These are phyloP conservation scores for Aspergillus hortae DNA, from an alignment of 2,329 filamentous ascomycete species.

Conservation along the genomic window DNA sequence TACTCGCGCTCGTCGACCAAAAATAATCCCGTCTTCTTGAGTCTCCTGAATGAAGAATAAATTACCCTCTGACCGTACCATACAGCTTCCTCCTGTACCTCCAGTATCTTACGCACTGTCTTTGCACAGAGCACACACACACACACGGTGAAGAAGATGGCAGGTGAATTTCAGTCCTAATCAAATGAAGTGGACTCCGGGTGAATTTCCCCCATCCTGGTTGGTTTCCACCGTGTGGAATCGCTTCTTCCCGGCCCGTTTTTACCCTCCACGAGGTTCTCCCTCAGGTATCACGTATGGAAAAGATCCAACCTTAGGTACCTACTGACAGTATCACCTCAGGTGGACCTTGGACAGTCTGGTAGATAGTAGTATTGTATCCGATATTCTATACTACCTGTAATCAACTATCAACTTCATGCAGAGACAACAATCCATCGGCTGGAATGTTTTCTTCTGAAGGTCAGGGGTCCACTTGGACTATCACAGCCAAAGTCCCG, in stretches of 20 bases:
- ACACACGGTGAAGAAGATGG: too few species aligned
- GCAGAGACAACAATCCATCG: too few species aligned
- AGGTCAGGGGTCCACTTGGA: conserved; percentile 5
- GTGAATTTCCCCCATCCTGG: conserved; percentile 12
- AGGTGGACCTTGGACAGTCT: background rate
- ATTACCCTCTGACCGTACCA: too few species aligned
- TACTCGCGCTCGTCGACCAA: too few species aligned
- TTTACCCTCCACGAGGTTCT: conserved; percentile 7
- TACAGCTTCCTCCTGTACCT: background rate
- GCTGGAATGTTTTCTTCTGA: background rate
- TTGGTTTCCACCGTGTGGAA: conserved; percentile 12
- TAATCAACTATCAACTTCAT: too few species aligned
- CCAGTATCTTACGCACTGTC: background rate
- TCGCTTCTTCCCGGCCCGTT: conserved; percentile 17
- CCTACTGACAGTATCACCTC: background rate
- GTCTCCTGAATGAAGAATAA: too few species aligned
- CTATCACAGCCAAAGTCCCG: background rate
- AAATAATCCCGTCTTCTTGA: too few species aligned
- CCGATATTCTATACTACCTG: too few species aligned
- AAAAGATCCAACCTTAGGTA: background rate
- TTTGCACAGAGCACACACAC: too few species aligned
- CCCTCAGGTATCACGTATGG: too few species aligned
- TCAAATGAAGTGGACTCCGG: conserved; percentile 9
- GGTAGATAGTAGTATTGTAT: too few species aligned
- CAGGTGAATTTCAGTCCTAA: too few species aligned